Percentiles rank a stretch among this genome's conserved stretches.
These are phyloP conservation scores for Rhizoctonia solani DNA, from an alignment of 1,284 basidiomycete genomes.

Conservation along the genomic window DNA sequence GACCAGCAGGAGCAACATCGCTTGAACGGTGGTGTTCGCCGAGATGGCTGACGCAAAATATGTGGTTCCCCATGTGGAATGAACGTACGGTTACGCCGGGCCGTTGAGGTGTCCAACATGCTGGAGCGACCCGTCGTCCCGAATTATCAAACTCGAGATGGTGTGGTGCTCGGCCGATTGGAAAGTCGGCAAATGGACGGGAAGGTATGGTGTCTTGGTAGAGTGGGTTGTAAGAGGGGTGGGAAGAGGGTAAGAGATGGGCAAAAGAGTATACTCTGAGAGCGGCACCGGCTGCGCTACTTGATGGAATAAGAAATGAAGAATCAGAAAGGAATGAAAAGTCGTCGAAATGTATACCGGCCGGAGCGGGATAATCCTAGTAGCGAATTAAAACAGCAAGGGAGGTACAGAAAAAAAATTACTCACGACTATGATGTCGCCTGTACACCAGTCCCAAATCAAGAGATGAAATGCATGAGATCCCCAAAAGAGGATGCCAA, in stretches of 20 bases:
- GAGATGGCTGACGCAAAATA: constrained; percentile 28
- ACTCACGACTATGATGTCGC: constrained; percentile 28
- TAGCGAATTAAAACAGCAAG: neutral
- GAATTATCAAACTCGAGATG: constrained; percentile 32
- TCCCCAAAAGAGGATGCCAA: constrained; percentile 31
- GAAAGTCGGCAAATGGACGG: neutral
- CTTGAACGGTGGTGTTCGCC: neutral
- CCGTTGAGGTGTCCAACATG: constrained; percentile 16
- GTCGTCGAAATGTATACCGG: constrained; percentile 31
- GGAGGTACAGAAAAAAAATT: neutral
- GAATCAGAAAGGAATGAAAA: constrained; percentile 23
- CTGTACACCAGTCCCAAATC: constrained; percentile 33
- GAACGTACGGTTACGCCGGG: constrained; percentile 14
- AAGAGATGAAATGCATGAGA: constrained; percentile 31
- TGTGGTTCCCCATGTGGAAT: constrained; percentile 27
- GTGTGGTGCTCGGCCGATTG: constrained; percentile 21
- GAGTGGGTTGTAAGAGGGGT: constrained; percentile 44
- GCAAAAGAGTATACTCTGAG: constrained; percentile 44
- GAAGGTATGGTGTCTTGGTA: neutral
- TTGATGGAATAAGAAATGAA: constrained; percentile 28
- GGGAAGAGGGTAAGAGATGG: constrained; percentile 47
- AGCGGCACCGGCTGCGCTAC: constrained; percentile 34
- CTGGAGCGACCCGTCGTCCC: constrained; percentile 25
- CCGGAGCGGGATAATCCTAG: constrained; percentile 27
- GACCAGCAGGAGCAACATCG: neutral